Percentiles rank a stretch among this genome's conserved stretches.
These are phyloP conservation scores for Sordariomycetes sp. DNA, from an alignment of 2,329 filamentous ascomycete genomes.

Conservation along the genomic window DNA sequence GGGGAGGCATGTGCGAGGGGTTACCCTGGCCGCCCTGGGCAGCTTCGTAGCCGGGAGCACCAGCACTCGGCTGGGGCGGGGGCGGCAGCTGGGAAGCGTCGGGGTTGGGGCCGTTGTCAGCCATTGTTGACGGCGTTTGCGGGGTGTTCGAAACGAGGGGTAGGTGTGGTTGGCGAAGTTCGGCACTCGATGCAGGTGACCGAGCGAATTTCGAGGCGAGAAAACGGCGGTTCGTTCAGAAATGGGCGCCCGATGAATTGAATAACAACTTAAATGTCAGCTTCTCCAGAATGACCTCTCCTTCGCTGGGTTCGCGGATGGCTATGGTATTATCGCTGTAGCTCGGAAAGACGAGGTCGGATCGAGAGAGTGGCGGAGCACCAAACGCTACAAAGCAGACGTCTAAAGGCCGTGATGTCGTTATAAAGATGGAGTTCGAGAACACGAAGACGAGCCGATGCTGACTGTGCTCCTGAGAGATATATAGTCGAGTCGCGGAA, in stretches of 20 bases:
- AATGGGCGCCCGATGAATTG: not conserved
- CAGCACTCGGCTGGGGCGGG: constrained; percentile 49
- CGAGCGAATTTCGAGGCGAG: not conserved
- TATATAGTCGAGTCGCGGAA: not conserved
- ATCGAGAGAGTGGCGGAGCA: not conserved
- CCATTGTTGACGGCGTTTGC: constrained; percentile 42
- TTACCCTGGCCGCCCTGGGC: constrained; percentile 58
- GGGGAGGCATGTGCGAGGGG: constrained; percentile 73
- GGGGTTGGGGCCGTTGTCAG: constrained; percentile 57
- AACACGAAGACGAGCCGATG: not conserved
- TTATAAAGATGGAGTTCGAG: not conserved
- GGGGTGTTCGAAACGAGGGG: not conserved
- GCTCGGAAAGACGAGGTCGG: not conserved
- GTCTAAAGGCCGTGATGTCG: constrained; percentile 3
- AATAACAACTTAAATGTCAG: not conserved
- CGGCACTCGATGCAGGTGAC: not conserved
- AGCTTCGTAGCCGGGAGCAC: constrained; percentile 66
- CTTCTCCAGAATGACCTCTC: not conserved
- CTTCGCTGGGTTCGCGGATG: not conserved
- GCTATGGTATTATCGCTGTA: not conserved
- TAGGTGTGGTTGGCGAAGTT: not conserved
- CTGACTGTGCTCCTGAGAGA: not conserved
- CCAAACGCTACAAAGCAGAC: constrained; percentile 4
- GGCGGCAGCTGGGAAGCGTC: constrained; percentile 54
- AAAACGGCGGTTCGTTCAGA: not conserved